Base-by-base conservation (phyloP, 257 asterid species). In the Scutellaria galericulata region DNA sequence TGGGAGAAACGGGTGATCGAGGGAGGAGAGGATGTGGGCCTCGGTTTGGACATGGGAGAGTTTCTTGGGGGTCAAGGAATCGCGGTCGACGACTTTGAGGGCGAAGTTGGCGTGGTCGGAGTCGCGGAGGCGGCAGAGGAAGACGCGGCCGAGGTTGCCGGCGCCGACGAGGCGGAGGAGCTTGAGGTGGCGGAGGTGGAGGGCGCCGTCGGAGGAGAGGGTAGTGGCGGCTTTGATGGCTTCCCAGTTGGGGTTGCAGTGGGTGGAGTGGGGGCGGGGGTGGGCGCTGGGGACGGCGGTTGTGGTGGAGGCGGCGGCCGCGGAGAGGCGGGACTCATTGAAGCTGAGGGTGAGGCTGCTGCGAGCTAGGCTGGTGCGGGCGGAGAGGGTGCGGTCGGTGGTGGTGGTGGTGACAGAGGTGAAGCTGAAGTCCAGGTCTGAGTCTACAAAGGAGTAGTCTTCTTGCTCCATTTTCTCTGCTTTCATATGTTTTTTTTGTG, bases 1-100 rank as follows among this genome's bases (percentile, higher is more conserved):
- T 1, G 98, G 97, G n/a, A 93, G 88, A 69, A 93, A 89, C 9
- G 95, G 97, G 73, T 93, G 98, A 71, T 89, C 97, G 2, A 91
- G 81, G 2, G 83, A 37, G 7, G 97, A 77, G 9, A 93, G 84
- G n/a, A 93, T 86, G 5, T 84, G 75, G 0, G 97, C 94, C 77
- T 93, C 98, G 0, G 87, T 91, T 52, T 86, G 82, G 1, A 89
- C 96, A n/a, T 85, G 94, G 0, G 94, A 79, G 0, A 89, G 82
- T 62, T 93, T 93, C 77, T 86, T 89, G 1, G 88, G 24, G 0
- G 87, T 83, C 24, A 93, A 70, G 12, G 88, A 55, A 6, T 93
- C 92, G 0, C 88, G 89, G 60, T 93, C 98, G 48, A 93, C 96
- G 4, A 93, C 98, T 47, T 93, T 93, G 14, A 93, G 88, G 3